Base-by-base conservation (phyloP, 164 flowering plant genomes). In the Stephania cephalantha region DNA sequence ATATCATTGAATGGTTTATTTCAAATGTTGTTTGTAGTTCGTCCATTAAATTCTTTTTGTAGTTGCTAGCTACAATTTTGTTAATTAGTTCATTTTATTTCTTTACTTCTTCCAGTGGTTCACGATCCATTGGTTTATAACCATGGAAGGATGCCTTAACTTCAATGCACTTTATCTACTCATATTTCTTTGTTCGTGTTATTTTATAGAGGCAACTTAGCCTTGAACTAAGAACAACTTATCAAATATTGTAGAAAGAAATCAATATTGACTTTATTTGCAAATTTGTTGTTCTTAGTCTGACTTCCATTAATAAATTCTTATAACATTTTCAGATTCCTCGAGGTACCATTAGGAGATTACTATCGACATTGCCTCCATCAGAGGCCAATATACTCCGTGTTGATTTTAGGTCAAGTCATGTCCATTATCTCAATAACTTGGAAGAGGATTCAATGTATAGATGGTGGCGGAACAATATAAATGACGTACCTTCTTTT, bases 401-500 rank as follows among this genome's bases (percentile, higher is more conserved):
- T 71, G 83, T 96, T 78, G 98, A 96, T 84, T 96, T 94, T 72
- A 95, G 99, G 55, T 94, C 99, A 13, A 64, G 53, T 71, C 89
- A 94, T 89, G 99, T 96, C 76, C 87, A 89, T 81, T 96, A 91
- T 81, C 84, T 96, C 71, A 96, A 96, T 83, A 90, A 96, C 84
- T 86, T 96, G 90, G 99, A 96, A 86, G 97, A 87, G 81, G 99
- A 96, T 91, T 81, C 86, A 63, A 89, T 83, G 89, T 96, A 96
- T 81, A 90, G 73, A 84, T 82, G 91, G 58, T 96, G 99, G 99
- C 80, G 97, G 70, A 91, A 88, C 87, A 96, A 90, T 79, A 5
- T 96, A 77, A 91, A 96, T 84, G 99, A 96, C 89, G 99, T 94
- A 75, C 7, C 8, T 64, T 46, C 46, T 35, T 71, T 17, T 12